phyloP scores from a whole-genome alignment of 2,329 filamentous ascomycete genomes.

The Colletotrichum euphorbiae region DNA sequence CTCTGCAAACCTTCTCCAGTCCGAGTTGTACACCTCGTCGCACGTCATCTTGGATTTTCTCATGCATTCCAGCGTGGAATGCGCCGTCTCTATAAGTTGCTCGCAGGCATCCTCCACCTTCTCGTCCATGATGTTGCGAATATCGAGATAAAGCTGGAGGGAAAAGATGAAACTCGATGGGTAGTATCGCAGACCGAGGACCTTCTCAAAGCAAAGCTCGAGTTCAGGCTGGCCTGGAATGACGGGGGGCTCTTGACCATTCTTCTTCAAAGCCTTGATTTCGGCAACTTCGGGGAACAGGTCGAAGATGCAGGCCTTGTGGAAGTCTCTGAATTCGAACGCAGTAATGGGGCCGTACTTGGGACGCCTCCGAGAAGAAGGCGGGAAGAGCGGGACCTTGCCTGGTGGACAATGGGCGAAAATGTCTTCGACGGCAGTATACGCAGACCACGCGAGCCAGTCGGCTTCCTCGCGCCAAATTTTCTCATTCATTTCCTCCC shows the following conservation, averaged over 20 bases:
- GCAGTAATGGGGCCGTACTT: constrained; percentile 6
- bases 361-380: neutral
- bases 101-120: constrained; percentile 3
- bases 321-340: neutral
- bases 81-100: neutral
- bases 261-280: neutral
- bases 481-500: constrained; percentile 2
- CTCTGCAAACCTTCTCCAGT: neutral
- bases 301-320: neutral
- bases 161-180: constrained; percentile 1
- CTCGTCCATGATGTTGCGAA: constrained; percentile 10
- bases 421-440: neutral
- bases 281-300: constrained; percentile 6
- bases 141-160: constrained; percentile 8
- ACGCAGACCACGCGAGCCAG: neutral
- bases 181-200: neutral
- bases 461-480: constrained; percentile 5
- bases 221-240: neutral
- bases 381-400: neutral
- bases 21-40: neutral
- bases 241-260: neutral
- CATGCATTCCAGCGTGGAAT: neutral
- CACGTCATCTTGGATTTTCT: neutral
- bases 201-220: constrained; percentile 1
- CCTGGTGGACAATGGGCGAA: neutral